Evolutionary conservation across 2,329 filamentous ascomycete species (phyloP).

Genomic region (Diaporthe eres): DNA sequence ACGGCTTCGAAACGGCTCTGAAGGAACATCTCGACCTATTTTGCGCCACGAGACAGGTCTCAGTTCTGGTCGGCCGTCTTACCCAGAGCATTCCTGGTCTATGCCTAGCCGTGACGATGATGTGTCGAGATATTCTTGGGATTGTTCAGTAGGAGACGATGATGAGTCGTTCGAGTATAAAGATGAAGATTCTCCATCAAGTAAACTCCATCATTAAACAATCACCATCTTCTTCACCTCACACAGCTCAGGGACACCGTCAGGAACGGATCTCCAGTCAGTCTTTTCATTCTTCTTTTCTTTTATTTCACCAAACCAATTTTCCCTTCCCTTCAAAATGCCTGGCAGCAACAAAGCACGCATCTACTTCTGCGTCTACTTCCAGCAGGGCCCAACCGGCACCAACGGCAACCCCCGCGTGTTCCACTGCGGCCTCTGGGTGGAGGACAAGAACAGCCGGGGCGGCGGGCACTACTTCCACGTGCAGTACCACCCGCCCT

Average conservation of each 20-base stretch:
- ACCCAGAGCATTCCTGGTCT: neutral
- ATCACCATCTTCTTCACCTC: neutral
- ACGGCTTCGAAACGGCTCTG: neutral
- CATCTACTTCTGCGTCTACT: conserved; percentile 9
- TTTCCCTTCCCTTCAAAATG: neutral
- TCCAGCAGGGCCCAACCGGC: conserved; percentile 1
- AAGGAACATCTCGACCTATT: neutral
- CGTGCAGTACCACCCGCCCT: neutral
- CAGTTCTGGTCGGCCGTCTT: neutral
- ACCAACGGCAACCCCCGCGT: neutral
- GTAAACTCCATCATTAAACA: neutral
- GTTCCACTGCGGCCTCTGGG: conserved; percentile 7
- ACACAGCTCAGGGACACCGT: neutral
- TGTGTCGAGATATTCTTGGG: neutral
- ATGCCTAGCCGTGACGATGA: neutral
- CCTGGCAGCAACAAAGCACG: neutral
- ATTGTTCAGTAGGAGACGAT: neutral
- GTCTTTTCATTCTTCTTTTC: neutral
- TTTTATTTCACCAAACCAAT: neutral
- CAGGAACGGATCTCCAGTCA: neutral
- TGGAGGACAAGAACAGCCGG: neutral
- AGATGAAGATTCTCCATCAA: neutral
- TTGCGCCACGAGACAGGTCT: neutral
- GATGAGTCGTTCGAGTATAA: neutral
- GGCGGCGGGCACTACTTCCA: neutral